Conservation (phyloP, 2,329 filamentous ascomycete species). For the Aureobasidium vineae region DNA sequence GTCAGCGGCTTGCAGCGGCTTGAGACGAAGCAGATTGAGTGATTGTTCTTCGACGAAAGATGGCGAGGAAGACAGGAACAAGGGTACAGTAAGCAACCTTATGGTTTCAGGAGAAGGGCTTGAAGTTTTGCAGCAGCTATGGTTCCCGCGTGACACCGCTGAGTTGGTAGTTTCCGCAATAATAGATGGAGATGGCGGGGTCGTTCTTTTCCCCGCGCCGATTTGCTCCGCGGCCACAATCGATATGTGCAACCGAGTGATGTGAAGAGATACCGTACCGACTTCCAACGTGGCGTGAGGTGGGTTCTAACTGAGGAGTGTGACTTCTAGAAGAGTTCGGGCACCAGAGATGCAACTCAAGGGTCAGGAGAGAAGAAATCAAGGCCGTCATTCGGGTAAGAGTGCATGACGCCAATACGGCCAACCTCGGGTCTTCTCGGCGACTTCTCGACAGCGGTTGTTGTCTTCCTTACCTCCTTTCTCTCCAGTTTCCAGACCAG, state of each 20-base stretch:
- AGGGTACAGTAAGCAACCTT: neutral
- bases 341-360: neutral
- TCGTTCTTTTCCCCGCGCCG: constrained; percentile 27
- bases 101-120: neutral
- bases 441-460: constrained; percentile 4
- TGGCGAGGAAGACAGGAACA: neutral
- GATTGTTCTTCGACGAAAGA: neutral
- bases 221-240: constrained; percentile 20
- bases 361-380: constrained; percentile 13
- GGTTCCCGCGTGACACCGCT: constrained; percentile 22
- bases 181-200: constrained; percentile 28
- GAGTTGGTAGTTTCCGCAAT: constrained; percentile 24
- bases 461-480: constrained; percentile 5
- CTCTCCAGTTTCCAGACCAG: neutral
- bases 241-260: neutral
- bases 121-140: constrained; percentile 6
- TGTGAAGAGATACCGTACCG: neutral
- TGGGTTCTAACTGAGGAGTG: constrained; percentile 1
- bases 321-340: constrained; percentile 13
- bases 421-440: constrained; percentile 21
- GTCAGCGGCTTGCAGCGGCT: constrained; percentile 17
- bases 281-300: constrained; percentile 3
- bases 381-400: constrained; percentile 20
- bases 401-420: neutral
- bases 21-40: neutral